Conservation (phyloP, 805 yeast species). For the Tetrapisispora namnaoensis region DNA sequence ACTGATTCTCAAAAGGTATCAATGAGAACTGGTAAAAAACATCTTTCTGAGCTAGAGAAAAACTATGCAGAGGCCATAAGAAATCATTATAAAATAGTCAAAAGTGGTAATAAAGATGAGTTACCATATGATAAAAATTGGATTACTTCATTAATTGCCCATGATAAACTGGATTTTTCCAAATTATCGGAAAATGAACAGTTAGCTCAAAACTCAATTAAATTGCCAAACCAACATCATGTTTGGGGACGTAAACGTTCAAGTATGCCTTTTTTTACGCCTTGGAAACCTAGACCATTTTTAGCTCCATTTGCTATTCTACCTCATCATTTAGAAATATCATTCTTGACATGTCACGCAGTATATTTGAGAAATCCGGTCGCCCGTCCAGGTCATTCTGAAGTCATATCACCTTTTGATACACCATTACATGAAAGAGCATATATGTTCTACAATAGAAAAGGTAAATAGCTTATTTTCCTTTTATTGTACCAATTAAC, state of each 20-base stretch:
- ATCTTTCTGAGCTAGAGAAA: constrained; percentile 19
- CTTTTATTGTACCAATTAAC: neutral
- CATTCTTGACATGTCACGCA: constrained; percentile 89
- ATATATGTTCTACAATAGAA: constrained; percentile 83
- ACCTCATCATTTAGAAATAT: constrained; percentile 86
- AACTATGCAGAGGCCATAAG: constrained; percentile 20
- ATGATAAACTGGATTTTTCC: constrained; percentile 35
- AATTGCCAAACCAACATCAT: constrained; percentile 73
- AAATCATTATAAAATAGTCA: constrained; percentile 23
- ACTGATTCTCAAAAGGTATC: constrained; percentile 17
- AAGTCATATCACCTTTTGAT: constrained; percentile 85
- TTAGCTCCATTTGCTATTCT: constrained; percentile 84
- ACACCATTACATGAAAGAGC: constrained; percentile 83
- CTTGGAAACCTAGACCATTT: constrained; percentile 93
- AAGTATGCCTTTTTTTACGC: constrained; percentile 79
- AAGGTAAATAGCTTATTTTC: constrained; percentile 35
- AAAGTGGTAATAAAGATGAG: constrained; percentile 15
- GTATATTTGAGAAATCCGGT: constrained; percentile 95
- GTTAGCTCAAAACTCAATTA: constrained; percentile 35
- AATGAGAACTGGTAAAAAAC: constrained; percentile 21
- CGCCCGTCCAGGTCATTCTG: constrained; percentile 94
- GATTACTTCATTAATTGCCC: constrained; percentile 38
- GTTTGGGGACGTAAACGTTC: constrained; percentile 75
- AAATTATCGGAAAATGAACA: constrained; percentile 43
- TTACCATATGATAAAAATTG: constrained; percentile 42